Evolutionary conservation across 2,329 filamentous ascomycete species (phyloP).

Genomic region (Fusarium circinatum): DNA sequence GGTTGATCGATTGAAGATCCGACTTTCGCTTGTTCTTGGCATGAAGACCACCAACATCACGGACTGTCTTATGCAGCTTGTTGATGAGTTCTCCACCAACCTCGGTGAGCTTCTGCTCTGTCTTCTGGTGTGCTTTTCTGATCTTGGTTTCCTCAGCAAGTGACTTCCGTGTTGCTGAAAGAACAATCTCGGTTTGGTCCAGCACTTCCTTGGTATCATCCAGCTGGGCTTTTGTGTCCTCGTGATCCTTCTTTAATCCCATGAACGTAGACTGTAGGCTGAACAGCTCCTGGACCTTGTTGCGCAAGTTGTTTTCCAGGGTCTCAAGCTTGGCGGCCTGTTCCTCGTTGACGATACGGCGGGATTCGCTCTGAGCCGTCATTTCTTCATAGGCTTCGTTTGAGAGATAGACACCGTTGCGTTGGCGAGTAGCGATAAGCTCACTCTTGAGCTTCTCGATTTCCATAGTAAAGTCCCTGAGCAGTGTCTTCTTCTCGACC

Average conservation of each 20-base stretch:
- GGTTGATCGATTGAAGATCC: constrained; percentile 83
- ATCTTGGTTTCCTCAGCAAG: constrained; percentile 83
- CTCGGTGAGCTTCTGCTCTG: constrained; percentile 78
- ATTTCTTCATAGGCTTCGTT: constrained; percentile 92
- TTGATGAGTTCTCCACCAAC: constrained; percentile 81
- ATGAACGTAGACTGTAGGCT: constrained; percentile 87
- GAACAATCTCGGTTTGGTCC: constrained; percentile 86
- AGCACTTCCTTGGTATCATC: constrained; percentile 84
- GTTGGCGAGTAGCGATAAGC: constrained; percentile 88
- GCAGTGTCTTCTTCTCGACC: constrained; percentile 90
- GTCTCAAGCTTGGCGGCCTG: constrained; percentile 92
- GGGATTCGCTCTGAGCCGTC: constrained; percentile 89
- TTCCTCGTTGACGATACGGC: constrained; percentile 90
- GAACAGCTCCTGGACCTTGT: constrained; percentile 94
- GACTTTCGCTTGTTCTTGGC: constrained; percentile 89
- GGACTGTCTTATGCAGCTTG: constrained; percentile 80
- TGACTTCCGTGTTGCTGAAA: constrained; percentile 78
- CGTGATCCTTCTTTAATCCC: constrained; percentile 88
- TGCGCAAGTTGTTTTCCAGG: constrained; percentile 87
- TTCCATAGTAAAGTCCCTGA: constrained; percentile 89
- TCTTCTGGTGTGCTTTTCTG: constrained; percentile 85
- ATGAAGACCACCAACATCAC: constrained; percentile 82
- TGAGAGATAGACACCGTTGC: constrained; percentile 94
- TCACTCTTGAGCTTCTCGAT: constrained; percentile 96
- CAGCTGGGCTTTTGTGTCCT: constrained; percentile 75